Base-by-base conservation (phyloP, 306 rosid species). In the Mimosa pudica region DNA sequence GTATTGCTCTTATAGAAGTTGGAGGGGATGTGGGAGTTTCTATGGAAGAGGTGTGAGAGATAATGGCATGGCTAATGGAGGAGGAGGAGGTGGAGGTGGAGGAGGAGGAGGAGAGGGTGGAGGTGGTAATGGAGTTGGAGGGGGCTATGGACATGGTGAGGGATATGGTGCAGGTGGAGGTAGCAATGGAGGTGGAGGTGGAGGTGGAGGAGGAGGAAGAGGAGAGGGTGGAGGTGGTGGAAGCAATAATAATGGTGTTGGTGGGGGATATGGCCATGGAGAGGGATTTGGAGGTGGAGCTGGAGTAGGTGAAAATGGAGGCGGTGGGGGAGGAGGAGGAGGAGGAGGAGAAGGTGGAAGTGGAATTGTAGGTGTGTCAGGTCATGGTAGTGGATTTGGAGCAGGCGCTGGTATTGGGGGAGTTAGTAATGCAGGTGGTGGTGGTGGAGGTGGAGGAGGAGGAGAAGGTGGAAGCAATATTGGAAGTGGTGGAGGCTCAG, bases 21-120 rank as follows among this genome's bases (percentile, higher is more conserved):
- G 87, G 88, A 85, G 88, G 73, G 81, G 90, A 1, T 87, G 90
- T 46, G 88, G 90, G 41, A 87, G 86, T 82, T 84, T 80, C 80
- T 44, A 10, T 75, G 84, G 85, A 24, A 74, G 68, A 74, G 80
- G 82, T 16, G 77, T 84, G 35, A 30, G 79, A 5, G 57, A 72
- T 9, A 67, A 24, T 30, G 16, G 16, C 3, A 14, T 10, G 44
- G 33, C 30, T 68, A 35, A 51, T 18, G 46, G 20, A 2, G 47
- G 46, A 5, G 70, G 70, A 11, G 68, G 67, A 0, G 75, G 36
- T 3, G 75, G 62, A 7, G 65, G n/a, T n/a, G n/a, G 75, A 2
- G 71, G 14, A 4, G 76, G 58, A 10, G 62, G 66, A 0, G 70
- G 46, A 0, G 72, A 14, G 8, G 73, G 74, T 0, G 57, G 66